Conservation (phyloP, 495 filamentous ascomycete species). For the Talaromyces liani region DNA sequence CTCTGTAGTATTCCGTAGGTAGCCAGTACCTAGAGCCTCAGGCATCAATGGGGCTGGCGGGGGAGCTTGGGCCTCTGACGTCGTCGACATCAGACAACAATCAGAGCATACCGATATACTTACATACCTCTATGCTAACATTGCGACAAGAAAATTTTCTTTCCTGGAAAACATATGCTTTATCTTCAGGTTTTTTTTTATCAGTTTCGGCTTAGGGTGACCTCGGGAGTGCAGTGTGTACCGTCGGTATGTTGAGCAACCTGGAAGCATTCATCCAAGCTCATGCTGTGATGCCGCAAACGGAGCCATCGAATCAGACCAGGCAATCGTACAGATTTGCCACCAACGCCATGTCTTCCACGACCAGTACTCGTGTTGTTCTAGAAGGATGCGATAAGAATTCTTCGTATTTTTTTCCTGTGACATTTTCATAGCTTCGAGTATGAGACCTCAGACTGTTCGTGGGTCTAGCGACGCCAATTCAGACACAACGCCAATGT, state of each 20-base stretch:
- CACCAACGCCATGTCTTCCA: neutral
- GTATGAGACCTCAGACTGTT: too few species aligned
- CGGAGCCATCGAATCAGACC: neutral
- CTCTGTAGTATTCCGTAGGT: too few species aligned
- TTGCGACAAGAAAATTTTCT: too few species aligned
- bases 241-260: neutral
- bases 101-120: too few species aligned
- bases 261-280: neutral
- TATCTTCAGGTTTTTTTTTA: too few species aligned
- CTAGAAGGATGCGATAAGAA: neutral
- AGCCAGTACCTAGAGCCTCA: too few species aligned
- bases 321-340: neutral
- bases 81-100: neutral
- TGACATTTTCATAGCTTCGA: too few species aligned
- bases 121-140: neutral
- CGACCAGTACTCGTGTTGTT: neutral
- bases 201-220: too few species aligned
- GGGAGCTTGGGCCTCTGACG: constrained; percentile 7
- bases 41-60: neutral
- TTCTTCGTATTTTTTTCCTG: neutral
- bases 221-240: too few species aligned
- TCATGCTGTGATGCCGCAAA: neutral
- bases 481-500: too few species aligned
- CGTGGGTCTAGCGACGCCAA: too few species aligned
- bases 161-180: too few species aligned